phyloP scores from a whole-genome alignment of 306 rosid genomes.

The Begonia masoniana region DNA sequence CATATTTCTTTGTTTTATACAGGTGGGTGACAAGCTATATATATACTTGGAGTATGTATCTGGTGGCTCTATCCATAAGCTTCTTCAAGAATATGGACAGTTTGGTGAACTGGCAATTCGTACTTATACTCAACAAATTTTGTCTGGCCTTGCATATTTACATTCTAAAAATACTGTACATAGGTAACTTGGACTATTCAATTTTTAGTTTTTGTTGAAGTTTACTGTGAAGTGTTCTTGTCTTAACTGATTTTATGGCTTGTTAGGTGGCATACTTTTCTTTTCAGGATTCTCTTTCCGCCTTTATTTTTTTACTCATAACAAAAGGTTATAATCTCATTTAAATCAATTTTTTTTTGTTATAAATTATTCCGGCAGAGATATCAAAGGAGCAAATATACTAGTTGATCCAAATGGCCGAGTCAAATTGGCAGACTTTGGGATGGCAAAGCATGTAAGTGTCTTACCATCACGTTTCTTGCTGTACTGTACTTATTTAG shows the following conservation, averaged over 20 bases:
- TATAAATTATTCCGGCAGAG: slow-evolving; percentile 28
- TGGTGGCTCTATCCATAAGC: slow-evolving; percentile 74
- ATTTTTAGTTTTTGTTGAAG: slow-evolving; percentile 11
- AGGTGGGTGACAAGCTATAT: slow-evolving; percentile 31
- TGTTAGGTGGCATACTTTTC: background rate
- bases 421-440: slow-evolving; percentile 90
- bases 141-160: slow-evolving; percentile 89
- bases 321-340: no score
- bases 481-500: no score
- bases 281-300: slow-evolving; percentile 1
- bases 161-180: slow-evolving; percentile 86
- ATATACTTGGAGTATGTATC: slow-evolving; percentile 71
- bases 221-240: no score
- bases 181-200: slow-evolving; percentile 34
- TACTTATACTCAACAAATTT: slow-evolving; percentile 34
- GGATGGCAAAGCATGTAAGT: slow-evolving; percentile 74
- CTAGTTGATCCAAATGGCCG: slow-evolving; percentile 80
- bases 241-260: background rate
- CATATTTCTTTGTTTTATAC: background rate
- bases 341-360: no score
- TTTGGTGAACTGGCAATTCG: slow-evolving; percentile 36
- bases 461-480: no score
- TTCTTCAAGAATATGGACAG: slow-evolving; percentile 42
- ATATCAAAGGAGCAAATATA: slow-evolving; percentile 96
- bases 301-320: no score